Evolutionary conservation across 148 eudicot genomes (phyloP), one percentile per base, ranked within the genome.

Genomic region (Talinum fruticosum): DNA sequence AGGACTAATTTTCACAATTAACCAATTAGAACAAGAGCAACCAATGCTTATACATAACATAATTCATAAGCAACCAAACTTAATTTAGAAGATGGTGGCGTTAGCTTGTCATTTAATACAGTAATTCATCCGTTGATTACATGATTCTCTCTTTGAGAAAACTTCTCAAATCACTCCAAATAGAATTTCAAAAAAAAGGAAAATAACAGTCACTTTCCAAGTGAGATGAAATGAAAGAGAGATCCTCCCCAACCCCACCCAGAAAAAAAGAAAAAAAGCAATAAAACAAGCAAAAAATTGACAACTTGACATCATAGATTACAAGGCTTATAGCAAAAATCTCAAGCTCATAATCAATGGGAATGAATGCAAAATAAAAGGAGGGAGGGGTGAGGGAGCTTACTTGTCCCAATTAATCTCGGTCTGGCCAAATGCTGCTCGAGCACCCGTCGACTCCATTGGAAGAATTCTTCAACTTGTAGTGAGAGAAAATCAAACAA

Each of bases 341-440:
- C 8, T 13, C 13, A 38, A 76, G 5, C n/a, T 10, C 54, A 51
- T 16, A 67, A 69, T 37, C 13, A 69, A 13, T 38, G 12, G 34
- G 29, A 41, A 21, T 23, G 32, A 66, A 21, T 44, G 10, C 53
- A 36, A 23, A 36, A 76, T 38, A 26, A 51, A 19, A 33, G 5
- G 12, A 30, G 45, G 37, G 70, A 85, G 6, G 0, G 66, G 10
- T 26, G 13, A 62, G 10, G 14, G 41, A 36, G 29, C 87, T 69
- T 86, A 95, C 98, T 92, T 92, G 79, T 92, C 98, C 98, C 98
- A 95, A 81, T 95, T 89, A 73, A 95, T 95, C 78, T 95, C 98
- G 16, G 98, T 88, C 80, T 87, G 93, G 54, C 89, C 90, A 62
- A 90, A 86, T 30, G 93, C 66, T 82, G 84, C 74, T 74, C 87